phyloP scores from a whole-genome alignment of 2,329 filamentous ascomycete genomes.

The Thermoascus crustaceus region DNA sequence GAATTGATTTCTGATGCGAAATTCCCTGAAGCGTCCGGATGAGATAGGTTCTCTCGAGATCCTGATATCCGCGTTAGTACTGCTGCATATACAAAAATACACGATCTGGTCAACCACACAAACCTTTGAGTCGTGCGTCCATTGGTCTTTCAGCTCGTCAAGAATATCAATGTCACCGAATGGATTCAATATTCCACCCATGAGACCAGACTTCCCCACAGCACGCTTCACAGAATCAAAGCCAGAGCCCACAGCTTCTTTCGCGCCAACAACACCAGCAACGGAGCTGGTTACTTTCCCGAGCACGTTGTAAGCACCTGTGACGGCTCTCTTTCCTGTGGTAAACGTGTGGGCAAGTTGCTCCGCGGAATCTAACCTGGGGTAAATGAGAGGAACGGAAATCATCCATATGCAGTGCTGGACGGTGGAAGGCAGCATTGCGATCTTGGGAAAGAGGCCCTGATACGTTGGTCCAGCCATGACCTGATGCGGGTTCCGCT shows the following conservation, averaged over 20 bases:
- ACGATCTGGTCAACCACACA: conserved; percentile 5
- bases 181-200: conserved; percentile 91
- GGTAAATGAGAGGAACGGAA: conserved; percentile 83
- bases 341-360: conserved; percentile 84
- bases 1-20: conserved; percentile 84
- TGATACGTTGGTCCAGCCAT: conserved; percentile 96
- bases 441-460: conserved; percentile 91
- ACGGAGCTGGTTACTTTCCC: conserved; percentile 93
- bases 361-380: conserved; percentile 83
- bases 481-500: conserved; percentile 82
- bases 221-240: conserved; percentile 95
- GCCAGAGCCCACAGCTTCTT: conserved; percentile 82
- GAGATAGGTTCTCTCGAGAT: conserved; percentile 91
- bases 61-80: conserved; percentile 36
- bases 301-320: conserved; percentile 89
- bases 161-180: conserved; percentile 94
- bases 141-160: conserved; percentile 91
- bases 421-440: conserved; percentile 78
- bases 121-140: conserved; percentile 94
- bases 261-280: conserved; percentile 89
- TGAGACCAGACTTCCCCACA: conserved; percentile 87
- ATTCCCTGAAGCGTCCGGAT: conserved; percentile 95
- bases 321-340: conserved; percentile 93
- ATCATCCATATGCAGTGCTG: conserved; percentile 98
- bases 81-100: conserved; percentile 5